Evolutionary conservation across 345 rosid species (phyloP).

Genomic region (Barbarea vulgaris): DNA sequence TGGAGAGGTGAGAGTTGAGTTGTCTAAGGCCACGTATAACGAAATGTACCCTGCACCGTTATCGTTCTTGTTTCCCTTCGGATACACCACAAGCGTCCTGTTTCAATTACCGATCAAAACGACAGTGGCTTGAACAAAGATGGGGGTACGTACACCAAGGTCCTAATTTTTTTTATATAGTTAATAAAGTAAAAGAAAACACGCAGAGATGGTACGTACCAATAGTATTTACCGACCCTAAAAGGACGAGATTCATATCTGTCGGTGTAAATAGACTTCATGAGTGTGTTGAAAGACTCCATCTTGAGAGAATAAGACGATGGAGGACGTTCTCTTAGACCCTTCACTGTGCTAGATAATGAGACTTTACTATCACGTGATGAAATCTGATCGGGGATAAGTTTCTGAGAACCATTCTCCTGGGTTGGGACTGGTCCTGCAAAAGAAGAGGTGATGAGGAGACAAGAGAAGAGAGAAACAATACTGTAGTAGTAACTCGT

Average conservation of each 20-base stretch:
- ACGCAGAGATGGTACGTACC: slow-evolving; percentile 4
- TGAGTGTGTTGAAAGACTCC: slow-evolving; percentile 11
- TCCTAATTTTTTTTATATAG: too few species aligned
- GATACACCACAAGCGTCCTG: slow-evolving; percentile 16
- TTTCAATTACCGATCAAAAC: not conserved
- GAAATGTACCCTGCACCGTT: slow-evolving; percentile 9
- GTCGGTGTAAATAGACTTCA: slow-evolving; percentile 11
- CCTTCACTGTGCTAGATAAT: slow-evolving; percentile 11
- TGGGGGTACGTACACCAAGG: too few species aligned
- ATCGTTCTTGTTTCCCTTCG: slow-evolving; percentile 12
- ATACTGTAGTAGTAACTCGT: slow-evolving; percentile 1
- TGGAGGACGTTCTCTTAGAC: slow-evolving; percentile 29
- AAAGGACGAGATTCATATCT: slow-evolving; percentile 14
- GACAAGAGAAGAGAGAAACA: slow-evolving; percentile 25
- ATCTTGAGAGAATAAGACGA: slow-evolving; percentile 18
- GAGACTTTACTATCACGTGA: slow-evolving; percentile 31
- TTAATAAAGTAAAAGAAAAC: too few species aligned
- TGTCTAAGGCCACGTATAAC: slow-evolving; percentile 12
- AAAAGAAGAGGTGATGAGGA: slow-evolving; percentile 17
- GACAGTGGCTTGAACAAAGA: too few species aligned
- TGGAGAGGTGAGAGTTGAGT: slow-evolving; percentile 11
- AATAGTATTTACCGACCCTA: not conserved
- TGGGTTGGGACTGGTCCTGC: slow-evolving; percentile 29
- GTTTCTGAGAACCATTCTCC: slow-evolving; percentile 4
- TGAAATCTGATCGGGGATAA: not conserved